A percentile compares a stretch with the other conserved stretches of the same genome.
Conservation (phyloP, 805 yeast species). For the Blastobotrys americana region DNA sequence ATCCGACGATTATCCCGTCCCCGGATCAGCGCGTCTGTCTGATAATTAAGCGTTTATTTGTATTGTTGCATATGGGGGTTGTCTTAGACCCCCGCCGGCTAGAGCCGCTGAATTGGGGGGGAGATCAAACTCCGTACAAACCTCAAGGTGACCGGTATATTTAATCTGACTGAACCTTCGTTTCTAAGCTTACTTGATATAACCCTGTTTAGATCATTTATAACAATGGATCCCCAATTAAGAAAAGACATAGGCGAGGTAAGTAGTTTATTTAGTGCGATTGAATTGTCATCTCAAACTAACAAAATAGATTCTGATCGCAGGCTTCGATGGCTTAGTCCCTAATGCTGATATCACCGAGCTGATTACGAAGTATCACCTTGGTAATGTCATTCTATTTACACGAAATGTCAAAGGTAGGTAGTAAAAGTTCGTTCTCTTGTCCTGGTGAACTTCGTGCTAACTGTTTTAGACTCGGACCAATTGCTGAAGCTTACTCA, state of each 20-base stretch:
- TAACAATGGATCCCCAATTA: too few relatives aligned
- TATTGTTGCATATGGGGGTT: too few relatives aligned
- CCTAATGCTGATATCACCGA: slow-evolving; percentile 45
- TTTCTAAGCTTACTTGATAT: too few relatives aligned
- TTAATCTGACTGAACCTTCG: too few relatives aligned
- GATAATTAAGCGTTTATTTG: too few relatives aligned
- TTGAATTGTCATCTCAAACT: slow-evolving; percentile 31
- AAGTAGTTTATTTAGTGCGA: background rate
- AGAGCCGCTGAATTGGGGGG: background rate
- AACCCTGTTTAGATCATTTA: too few relatives aligned
- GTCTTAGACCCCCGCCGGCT: background rate
- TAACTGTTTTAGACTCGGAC: slow-evolving; percentile 36
- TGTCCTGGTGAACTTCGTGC: too few relatives aligned
- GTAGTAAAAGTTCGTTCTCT: slow-evolving; percentile 24
- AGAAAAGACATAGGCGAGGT: slow-evolving; percentile 5
- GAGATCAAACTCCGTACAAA: too few relatives aligned
- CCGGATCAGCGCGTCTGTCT: too few relatives aligned
- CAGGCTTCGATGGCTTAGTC: slow-evolving; percentile 50
- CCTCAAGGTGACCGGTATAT: too few relatives aligned
- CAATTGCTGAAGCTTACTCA: slow-evolving; percentile 43
- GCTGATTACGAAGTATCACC: slow-evolving; percentile 42
- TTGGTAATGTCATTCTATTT: slow-evolving; percentile 44
- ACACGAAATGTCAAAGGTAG: slow-evolving; percentile 34
- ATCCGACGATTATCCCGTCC: too few relatives aligned
- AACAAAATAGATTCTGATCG: slow-evolving; percentile 41